phyloP scores from a whole-genome alignment of 371 early-diverging fungal species.

The Capniomyces stellatus region DNA sequence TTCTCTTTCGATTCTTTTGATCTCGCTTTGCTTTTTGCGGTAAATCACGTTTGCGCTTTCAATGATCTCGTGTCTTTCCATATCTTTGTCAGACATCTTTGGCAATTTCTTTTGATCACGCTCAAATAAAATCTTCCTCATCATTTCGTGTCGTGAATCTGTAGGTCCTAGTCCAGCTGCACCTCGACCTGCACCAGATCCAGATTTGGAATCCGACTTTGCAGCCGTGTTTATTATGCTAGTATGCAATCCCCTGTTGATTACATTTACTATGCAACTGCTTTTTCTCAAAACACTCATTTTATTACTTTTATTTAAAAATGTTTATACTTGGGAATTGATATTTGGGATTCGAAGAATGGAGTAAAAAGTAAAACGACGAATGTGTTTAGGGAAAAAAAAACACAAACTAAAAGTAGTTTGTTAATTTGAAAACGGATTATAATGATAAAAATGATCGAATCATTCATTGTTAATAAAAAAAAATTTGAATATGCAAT shows the following conservation, averaged over 20 bases:
- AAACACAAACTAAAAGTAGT: too few species aligned
- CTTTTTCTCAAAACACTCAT: too few species aligned
- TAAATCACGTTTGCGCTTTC: conserved; percentile 55
- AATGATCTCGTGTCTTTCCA: conserved; percentile 50
- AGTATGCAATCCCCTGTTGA: background rate
- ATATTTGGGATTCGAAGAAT: too few species aligned
- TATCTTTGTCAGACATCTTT: conserved; percentile 28
- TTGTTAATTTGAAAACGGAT: too few species aligned
- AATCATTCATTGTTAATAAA: too few species aligned
- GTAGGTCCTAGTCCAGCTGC: background rate
- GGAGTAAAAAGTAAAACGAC: too few species aligned
- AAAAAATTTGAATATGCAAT: too few species aligned
- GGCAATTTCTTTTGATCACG: conserved; percentile 28
- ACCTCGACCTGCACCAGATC: background rate
- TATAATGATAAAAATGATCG: too few species aligned
- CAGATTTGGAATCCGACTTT: background rate
- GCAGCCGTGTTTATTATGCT: background rate
- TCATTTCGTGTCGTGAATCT: conserved; percentile 48
- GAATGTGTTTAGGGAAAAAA: too few species aligned
- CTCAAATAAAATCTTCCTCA: conserved; percentile 52
- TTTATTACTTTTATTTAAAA: too few species aligned
- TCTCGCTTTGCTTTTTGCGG: conserved; percentile 35
- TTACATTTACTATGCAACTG: background rate
- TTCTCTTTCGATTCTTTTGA: conserved; percentile 34
- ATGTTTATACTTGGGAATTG: too few species aligned